Evolutionary conservation across 1,284 basidiomycete species (phyloP).

Genomic region (Marasmius sp.): DNA sequence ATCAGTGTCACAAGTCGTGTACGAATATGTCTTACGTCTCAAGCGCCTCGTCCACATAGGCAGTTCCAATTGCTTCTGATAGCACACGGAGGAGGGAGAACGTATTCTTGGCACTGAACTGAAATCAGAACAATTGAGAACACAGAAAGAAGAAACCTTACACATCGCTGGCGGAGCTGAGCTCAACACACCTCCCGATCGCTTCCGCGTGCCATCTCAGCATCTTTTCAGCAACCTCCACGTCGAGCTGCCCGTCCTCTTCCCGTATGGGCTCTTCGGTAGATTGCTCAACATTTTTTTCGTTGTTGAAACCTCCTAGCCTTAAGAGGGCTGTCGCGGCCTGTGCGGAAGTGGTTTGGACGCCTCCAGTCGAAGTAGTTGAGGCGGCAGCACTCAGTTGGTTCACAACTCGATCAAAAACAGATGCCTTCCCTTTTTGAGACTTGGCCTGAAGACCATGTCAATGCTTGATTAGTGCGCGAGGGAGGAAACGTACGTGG

Average conservation of each 20-base stretch:
- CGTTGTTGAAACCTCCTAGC: slow-evolving; percentile 73
- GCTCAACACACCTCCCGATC: slow-evolving; percentile 87
- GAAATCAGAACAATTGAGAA: not conserved
- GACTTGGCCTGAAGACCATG: slow-evolving; percentile 57
- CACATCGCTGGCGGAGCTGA: slow-evolving; percentile 82
- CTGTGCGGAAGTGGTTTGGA: slow-evolving; percentile 69
- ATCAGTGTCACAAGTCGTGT: slow-evolving; percentile 2
- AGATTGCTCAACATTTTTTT: slow-evolving; percentile 51
- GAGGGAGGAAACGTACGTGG: slow-evolving; percentile 63
- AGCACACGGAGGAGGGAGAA: slow-evolving; percentile 85
- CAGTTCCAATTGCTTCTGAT: slow-evolving; percentile 84
- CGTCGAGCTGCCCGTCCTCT: slow-evolving; percentile 77
- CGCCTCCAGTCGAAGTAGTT: slow-evolving; percentile 57
- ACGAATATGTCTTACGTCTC: slow-evolving; percentile 69
- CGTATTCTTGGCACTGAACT: slow-evolving; percentile 83
- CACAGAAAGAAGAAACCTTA: slow-evolving; percentile 41
- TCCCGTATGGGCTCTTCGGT: slow-evolving; percentile 72
- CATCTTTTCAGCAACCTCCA: slow-evolving; percentile 85
- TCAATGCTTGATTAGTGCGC: slow-evolving; percentile 6
- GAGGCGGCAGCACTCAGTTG: slow-evolving; percentile 81
- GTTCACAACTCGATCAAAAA: slow-evolving; percentile 91
- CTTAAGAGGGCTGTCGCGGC: slow-evolving; percentile 81
- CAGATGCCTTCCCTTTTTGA: slow-evolving; percentile 82
- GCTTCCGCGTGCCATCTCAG: slow-evolving; percentile 96
- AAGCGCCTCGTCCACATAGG: slow-evolving; percentile 89